Evolutionary conservation across 2,329 filamentous ascomycete species (phyloP).

Genomic region (Penicillium sp.): DNA sequence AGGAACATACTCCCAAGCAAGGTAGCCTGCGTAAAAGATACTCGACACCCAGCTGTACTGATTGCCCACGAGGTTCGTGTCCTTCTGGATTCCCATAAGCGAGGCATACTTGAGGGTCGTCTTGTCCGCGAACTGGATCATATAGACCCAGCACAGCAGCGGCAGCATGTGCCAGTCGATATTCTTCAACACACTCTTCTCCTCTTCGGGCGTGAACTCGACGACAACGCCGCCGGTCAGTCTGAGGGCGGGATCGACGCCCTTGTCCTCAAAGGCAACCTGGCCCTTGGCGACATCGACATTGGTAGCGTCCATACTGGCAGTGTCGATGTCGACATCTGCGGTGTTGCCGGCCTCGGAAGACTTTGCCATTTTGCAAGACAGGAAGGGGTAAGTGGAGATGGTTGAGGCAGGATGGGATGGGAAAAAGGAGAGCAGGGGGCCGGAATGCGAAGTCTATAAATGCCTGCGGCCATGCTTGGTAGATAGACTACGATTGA

Average conservation of each 20-base stretch:
- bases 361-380: not conserved
- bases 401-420: not conserved
- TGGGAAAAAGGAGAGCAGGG: not conserved
- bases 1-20: constrained; percentile 49
- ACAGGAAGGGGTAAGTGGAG: not conserved
- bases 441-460: not conserved
- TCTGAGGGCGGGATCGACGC: not conserved
- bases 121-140: constrained; percentile 15
- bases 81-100: constrained; percentile 27
- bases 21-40: constrained; percentile 42
- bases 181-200: not conserved
- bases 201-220: not conserved
- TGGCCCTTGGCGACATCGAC: not conserved
- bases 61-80: constrained; percentile 44
- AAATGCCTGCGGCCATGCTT: not conserved
- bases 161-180: constrained; percentile 13
- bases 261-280: not conserved
- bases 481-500: not conserved
- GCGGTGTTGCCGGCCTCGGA: not conserved
- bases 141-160: constrained; percentile 12
- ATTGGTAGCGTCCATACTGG: not conserved
- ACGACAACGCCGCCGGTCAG: not conserved
- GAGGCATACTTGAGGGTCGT: constrained; percentile 21
- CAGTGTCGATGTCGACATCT: not conserved
- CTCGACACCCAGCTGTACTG: constrained; percentile 55